These are phyloP conservation scores for Fusarium oxysporum DNA, from an alignment of 2,329 filamentous ascomycete species.

Conservation along the genomic window DNA sequence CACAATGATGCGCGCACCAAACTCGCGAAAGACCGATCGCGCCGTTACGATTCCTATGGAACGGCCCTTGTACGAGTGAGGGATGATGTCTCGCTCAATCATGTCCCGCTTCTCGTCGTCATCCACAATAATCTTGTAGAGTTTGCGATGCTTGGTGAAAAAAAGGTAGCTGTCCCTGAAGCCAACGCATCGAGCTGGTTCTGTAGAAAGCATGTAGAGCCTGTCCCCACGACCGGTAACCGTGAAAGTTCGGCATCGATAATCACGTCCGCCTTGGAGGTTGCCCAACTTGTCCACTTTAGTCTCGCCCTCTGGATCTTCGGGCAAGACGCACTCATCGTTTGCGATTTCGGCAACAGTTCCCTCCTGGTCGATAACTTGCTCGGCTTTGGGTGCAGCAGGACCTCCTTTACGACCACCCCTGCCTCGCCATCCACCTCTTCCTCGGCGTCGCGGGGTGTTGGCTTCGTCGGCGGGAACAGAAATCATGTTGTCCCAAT, in stretches of 20 bases:
- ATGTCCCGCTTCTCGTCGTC: constrained; percentile 97
- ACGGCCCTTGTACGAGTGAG: constrained; percentile 97
- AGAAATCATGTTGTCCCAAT: constrained; percentile 76
- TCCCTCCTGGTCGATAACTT: constrained; percentile 92
- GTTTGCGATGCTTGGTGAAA: constrained; percentile 96
- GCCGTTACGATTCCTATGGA: constrained; percentile 97
- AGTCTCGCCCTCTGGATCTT: constrained; percentile 87
- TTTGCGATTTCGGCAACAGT: constrained; percentile 90
- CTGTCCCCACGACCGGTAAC: constrained; percentile 84
- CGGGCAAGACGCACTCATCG: constrained; percentile 90
- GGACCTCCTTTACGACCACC: constrained; percentile 76
- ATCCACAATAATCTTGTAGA: constrained; percentile 98
- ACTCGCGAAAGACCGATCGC: constrained; percentile 95
- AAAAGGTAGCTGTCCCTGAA: constrained; percentile 99
- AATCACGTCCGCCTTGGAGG: constrained; percentile 86
- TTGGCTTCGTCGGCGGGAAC: constrained; percentile 65
- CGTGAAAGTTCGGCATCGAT: constrained; percentile 94
- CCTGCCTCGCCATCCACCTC: constrained; percentile 76
- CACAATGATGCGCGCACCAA: constrained; percentile 93
- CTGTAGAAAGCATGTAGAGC: constrained; percentile 98
- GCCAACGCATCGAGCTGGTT: constrained; percentile 94
- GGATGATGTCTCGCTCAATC: constrained; percentile 94
- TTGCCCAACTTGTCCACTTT: constrained; percentile 94
- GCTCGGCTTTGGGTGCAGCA: constrained; percentile 80
- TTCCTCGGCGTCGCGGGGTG: constrained; percentile 72